Conservation (phyloP, 371 early-diverging fungal genomes). For the Saksenaea vasiformis region DNA sequence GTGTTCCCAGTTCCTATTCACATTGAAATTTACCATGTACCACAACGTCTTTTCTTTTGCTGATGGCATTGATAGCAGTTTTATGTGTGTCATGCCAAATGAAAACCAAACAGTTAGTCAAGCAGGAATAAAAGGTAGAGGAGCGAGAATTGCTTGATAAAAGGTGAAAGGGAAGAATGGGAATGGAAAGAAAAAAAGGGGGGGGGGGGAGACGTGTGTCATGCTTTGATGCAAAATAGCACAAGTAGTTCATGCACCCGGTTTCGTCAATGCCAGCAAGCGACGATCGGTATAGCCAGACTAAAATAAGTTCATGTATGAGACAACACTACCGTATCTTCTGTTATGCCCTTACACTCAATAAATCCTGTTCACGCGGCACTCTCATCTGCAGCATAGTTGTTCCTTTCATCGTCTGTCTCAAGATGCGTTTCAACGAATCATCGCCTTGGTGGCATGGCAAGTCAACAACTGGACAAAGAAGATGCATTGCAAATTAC, state of each 20-base stretch:
- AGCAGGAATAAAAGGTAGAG: no score
- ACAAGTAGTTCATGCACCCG: conserved; percentile 4
- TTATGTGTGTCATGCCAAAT: no score
- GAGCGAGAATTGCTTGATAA: no score
- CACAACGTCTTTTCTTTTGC: no score
- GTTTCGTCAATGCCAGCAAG: conserved; percentile 34
- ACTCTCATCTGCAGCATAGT: conserved; percentile 27
- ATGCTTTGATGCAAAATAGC: neutral
- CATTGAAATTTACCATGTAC: no score
- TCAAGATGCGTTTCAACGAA: conserved; percentile 30
- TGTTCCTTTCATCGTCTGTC: conserved; percentile 16
- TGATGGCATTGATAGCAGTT: no score
- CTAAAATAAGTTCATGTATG: conserved; percentile 11
- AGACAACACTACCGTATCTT: neutral
- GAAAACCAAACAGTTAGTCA: no score
- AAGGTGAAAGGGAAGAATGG: neutral
- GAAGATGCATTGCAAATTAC: neutral
- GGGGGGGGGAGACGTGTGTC: neutral
- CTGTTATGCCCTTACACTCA: conserved; percentile 20
- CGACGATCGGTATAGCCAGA: conserved; percentile 53
- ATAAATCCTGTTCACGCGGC: conserved; percentile 31
- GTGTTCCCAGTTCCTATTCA: no score
- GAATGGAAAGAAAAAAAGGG: neutral
- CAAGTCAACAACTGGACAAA: neutral
- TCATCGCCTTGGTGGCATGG: conserved; percentile 21